Percentiles rank a stretch among this genome's conserved stretches.
These are phyloP conservation scores for Saccharomyces hybrid DNA, from an alignment of 1,139 yeast species.

Conservation along the genomic window DNA sequence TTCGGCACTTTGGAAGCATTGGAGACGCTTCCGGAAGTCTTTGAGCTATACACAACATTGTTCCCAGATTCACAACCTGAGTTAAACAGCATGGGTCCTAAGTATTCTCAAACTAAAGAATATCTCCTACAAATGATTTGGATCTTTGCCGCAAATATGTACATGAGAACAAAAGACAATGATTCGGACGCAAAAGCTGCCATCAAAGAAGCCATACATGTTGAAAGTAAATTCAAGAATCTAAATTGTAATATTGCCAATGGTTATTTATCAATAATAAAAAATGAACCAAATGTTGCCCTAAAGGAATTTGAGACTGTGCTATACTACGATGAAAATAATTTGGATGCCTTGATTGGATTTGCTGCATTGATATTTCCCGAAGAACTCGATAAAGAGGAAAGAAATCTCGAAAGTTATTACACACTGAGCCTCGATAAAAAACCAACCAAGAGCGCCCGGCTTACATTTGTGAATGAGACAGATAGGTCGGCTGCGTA, in stretches of 20 bases:
- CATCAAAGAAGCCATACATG: slow-evolving; percentile 59
- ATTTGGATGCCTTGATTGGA: slow-evolving; percentile 60
- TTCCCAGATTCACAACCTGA: slow-evolving; percentile 36
- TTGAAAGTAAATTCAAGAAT: slow-evolving; percentile 21
- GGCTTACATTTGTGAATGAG: slow-evolving; percentile 34
- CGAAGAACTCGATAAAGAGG: slow-evolving; percentile 13
- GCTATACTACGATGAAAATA: slow-evolving; percentile 44
- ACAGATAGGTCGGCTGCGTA: slow-evolving; percentile 59
- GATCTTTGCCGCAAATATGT: slow-evolving; percentile 67
- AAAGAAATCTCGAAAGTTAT: slow-evolving; percentile 11
- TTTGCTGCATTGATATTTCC: slow-evolving; percentile 49
- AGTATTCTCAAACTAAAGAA: slow-evolving; percentile 11
- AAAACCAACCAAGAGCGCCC: neutral
- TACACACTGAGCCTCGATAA: slow-evolving; percentile 7
- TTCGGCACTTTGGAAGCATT: slow-evolving; percentile 57
- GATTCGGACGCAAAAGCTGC: slow-evolving; percentile 63
- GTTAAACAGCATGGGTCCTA: slow-evolving; percentile 15
- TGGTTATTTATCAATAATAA: slow-evolving; percentile 42
- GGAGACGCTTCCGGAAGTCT: slow-evolving; percentile 59
- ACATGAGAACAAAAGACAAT: slow-evolving; percentile 45
- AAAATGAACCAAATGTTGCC: slow-evolving; percentile 37
- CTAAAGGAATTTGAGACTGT: slow-evolving; percentile 64
- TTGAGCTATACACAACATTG: slow-evolving; percentile 50
- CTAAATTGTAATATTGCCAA: slow-evolving; percentile 47
- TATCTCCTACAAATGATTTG: slow-evolving; percentile 53